Evolutionary conservation across 2,329 filamentous ascomycete species (phyloP), one percentile per base, ranked within the genome.

Genomic region (Lecanoromycetidae sp.): DNA sequence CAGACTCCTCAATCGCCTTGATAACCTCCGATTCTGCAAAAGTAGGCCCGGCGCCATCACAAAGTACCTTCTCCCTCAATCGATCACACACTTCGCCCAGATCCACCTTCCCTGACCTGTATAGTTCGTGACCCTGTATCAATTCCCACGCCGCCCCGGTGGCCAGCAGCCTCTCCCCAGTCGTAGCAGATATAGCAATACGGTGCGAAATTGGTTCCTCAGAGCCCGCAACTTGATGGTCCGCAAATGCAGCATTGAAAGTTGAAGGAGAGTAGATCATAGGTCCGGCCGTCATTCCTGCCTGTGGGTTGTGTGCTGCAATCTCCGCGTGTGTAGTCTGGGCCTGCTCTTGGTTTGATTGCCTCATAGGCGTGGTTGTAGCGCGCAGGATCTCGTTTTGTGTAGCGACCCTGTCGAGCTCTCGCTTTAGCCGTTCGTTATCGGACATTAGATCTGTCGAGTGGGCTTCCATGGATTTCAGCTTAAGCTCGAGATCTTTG

Each of bases 341-440:
- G 66, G 65, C 53, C 68, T 30, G 38, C 17, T 30, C 22, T 23
- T 37, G 53, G 70, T 63, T 46, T 62, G 63, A 58, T 65, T 59
- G 59, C 60, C 57, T 54, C 54, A 57, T 52, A 56, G 57, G 61
- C 52, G 55, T 69, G 5, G 81, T 80, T 1, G 87, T 94, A 5
- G 87, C 87, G 38, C 87, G 82, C 29, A 96, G 71, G 45, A 95
- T 88, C 65, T 95, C 85, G 62, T 95, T 95, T 62, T 96, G 88
- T 7, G 87, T 94, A 51, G 79, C 81, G 44, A 85, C 79, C 60
- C 84, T 84, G 55, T 91, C 84, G 23, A 95, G 71, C 58, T 93
- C 82, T 17, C 83, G 78, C 65, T 86, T 90, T 23, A 96, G 71
- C 27, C 82, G 80, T 63, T 94, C 85, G 60, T 95, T 95, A 63